Evolutionary conservation across 2,329 filamentous ascomycete genomes (phyloP).

Genomic region (Raffaelea ambrosiae): DNA sequence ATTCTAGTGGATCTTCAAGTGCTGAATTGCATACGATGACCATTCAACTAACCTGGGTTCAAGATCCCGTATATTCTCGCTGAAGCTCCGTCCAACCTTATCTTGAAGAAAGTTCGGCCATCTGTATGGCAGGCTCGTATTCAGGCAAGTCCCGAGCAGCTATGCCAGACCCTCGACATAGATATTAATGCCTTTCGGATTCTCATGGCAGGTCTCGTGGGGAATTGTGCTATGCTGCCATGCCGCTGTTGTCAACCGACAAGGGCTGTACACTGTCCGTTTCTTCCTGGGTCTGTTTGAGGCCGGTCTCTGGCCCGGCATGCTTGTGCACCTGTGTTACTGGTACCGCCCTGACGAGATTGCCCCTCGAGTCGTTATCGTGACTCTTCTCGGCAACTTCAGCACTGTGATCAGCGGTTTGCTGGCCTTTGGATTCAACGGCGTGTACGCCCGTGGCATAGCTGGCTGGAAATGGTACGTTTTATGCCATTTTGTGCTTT

Average conservation of each 20-base stretch:
- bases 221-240: conserved; percentile 40
- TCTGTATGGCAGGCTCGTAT: conserved; percentile 68
- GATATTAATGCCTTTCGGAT: no score
- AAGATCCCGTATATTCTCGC: conserved; percentile 64
- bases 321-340: conserved; percentile 36
- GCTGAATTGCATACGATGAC: no score
- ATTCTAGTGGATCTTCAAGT: no score
- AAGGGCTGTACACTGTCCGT: conserved; percentile 38
- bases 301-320: conserved; percentile 57
- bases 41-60: no score
- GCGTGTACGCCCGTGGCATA: conserved; percentile 25
- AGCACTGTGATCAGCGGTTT: conserved; percentile 31
- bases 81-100: conserved; percentile 67
- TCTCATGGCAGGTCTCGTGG: conserved; percentile 43
- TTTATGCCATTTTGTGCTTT: neutral
- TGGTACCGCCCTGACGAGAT: conserved; percentile 41
- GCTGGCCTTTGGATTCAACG: conserved; percentile 34
- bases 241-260: conserved; percentile 41
- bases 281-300: conserved; percentile 59
- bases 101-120: conserved; percentile 66
- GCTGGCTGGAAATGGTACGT: conserved; percentile 24
- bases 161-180: no score
- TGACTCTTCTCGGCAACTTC: conserved; percentile 34
- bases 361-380: conserved; percentile 33
- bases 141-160: conserved; percentile 38